A percentile compares a stretch with the other conserved stretches of the same genome.
phyloP scores from a whole-genome alignment of 2,329 filamentous ascomycete genomes.

The Stemphylium vesicarium region DNA sequence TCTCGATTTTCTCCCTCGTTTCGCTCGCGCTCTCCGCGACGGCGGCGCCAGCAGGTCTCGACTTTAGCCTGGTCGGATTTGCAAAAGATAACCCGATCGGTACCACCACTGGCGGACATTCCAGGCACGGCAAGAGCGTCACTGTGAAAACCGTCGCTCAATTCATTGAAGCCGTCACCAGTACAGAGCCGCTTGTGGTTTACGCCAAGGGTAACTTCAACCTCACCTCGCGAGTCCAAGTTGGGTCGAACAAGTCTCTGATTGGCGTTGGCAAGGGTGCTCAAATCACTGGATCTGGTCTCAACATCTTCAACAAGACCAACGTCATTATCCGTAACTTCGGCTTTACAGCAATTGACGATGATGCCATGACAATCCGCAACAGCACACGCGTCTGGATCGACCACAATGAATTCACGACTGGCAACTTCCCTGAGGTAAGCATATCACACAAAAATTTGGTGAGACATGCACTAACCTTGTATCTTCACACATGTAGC shows the following conservation, averaged over 20 bases:
- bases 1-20: slow-evolving; percentile 28
- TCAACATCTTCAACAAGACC: slow-evolving; percentile 59
- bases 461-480: too few species aligned
- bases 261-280: slow-evolving; percentile 51
- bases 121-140: slow-evolving; percentile 34
- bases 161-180: slow-evolving; percentile 37
- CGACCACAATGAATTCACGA: slow-evolving; percentile 71
- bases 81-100: slow-evolving; percentile 45
- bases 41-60: slow-evolving; percentile 25
- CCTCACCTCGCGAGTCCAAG: slow-evolving; percentile 51
- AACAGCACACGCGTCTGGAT: slow-evolving; percentile 65
- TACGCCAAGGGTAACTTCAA: slow-evolving; percentile 54
- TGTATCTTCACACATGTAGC: slow-evolving; percentile 38
- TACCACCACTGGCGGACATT: slow-evolving; percentile 42
- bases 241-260: slow-evolving; percentile 54
- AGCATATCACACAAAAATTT: too few species aligned
- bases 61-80: slow-evolving; percentile 42
- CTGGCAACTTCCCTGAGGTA: slow-evolving; percentile 55
- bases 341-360: slow-evolving; percentile 64
- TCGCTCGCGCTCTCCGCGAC: slow-evolving; percentile 24
- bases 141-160: slow-evolving; percentile 36
- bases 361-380: slow-evolving; percentile 67
- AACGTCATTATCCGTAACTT: slow-evolving; percentile 72
- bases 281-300: slow-evolving; percentile 55
- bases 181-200: slow-evolving; percentile 45